Evolutionary conservation across 169 alveolate species (phyloP).

Genomic region (Plasmodium sp.): DNA sequence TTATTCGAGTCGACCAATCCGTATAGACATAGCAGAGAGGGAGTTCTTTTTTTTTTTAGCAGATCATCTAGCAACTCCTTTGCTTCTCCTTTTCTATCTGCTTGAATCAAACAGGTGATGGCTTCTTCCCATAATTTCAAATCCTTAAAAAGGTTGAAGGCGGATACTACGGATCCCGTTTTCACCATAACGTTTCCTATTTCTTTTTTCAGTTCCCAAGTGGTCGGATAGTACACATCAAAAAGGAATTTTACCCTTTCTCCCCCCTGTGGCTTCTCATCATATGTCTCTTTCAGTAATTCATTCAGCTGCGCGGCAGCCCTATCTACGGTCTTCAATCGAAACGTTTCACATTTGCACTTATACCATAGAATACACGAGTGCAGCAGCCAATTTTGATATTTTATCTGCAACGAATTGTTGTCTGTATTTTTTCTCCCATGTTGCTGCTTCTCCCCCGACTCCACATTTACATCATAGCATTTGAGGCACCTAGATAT

Average conservation of each 20-base stretch:
- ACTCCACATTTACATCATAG: constrained; percentile 27
- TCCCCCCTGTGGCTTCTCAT: constrained; percentile 34
- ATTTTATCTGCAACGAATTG: constrained; percentile 37
- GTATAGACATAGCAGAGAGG: constrained; percentile 78
- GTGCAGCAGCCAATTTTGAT: constrained; percentile 76
- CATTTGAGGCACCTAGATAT: constrained; percentile 77
- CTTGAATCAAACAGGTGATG: constrained; percentile 80
- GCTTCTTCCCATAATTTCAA: constrained; percentile 88
- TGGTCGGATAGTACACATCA: constrained; percentile 79
- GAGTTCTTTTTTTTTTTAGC: constrained; percentile 74
- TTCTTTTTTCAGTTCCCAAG: constrained; percentile 83
- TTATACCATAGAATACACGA: constrained; percentile 82
- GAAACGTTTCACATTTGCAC: constrained; percentile 80
- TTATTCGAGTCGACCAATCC: constrained; percentile 78
- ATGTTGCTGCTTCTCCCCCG: neutral
- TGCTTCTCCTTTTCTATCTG: constrained; percentile 83
- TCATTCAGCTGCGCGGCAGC: constrained; percentile 83
- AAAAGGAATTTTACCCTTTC: constrained; percentile 78
- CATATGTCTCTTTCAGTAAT: constrained; percentile 75
- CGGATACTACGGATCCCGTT: constrained; percentile 81
- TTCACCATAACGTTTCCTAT: constrained; percentile 77
- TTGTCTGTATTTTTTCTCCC: neutral
- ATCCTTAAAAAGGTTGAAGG: constrained; percentile 82
- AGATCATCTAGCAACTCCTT: constrained; percentile 78
- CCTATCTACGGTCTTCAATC: constrained; percentile 81